Base-by-base conservation (phyloP, 129 eudicot genomes). In the Erigeron canadensis region DNA sequence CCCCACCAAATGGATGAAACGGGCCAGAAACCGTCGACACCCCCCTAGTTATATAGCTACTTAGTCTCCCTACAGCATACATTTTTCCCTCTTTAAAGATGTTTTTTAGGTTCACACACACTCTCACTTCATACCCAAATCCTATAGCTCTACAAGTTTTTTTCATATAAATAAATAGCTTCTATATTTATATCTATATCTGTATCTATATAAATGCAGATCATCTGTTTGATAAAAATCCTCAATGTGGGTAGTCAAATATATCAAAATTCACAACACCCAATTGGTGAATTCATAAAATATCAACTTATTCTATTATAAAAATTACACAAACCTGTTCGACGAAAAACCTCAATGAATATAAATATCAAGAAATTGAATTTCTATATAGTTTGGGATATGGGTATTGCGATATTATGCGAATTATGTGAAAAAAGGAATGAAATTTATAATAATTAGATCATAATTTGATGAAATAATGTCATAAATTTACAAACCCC, bases 1-100 rank as follows among this genome's bases (percentile, higher is more conserved):
- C 98, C 50, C 98, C 98, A 56, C 96, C 93, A 79, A 87, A 94
- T 19, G 96, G 98, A 53, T 89, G 98, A 65, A 94, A 87, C 6
- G 96, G 90, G 45, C 92, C 91, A 1, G 98, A 89, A 10, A 94
- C 96, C 6, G 96, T 87, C 54, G 75, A 70, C 21, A 89, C 98
- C 57, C 95, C 85, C 74, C 75, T 80, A 46, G 92, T 80, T 17
- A 94, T 87, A 65, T 87, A 93, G 79, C 95, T 87, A 38, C 96
- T 85, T 70, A 94, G 40, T 84, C 84, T 89, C 72, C 95, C 95
- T 67, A 93, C 95, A 65, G 95, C 88, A 75, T 77, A 82, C 89
- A 89, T 89, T 81, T 66, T 83, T 55, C 62, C 59, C 55, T 19
- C 63, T 80, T n/a, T n/a, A 16, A 40, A 67, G 69, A 56, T 28